Evolutionary conservation across 2,329 filamentous ascomycete species (phyloP), one percentile per base, ranked within the genome.

Genomic region (Penicillium polonicum): DNA sequence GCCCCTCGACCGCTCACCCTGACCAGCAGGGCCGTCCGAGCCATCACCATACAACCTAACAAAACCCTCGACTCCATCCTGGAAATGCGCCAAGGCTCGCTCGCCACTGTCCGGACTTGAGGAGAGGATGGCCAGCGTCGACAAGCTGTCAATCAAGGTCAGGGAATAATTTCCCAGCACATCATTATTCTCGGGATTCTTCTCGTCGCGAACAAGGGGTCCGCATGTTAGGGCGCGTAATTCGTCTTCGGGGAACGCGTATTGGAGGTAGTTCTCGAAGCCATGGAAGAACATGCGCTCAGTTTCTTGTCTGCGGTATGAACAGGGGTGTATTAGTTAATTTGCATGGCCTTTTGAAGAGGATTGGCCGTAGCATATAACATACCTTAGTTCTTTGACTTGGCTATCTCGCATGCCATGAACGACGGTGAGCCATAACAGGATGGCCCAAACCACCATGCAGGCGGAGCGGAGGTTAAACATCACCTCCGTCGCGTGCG

Each of bases 221-320:
- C 80, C 80, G 76, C 94, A 99, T 27, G 91, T 87, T 21, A 99
- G 79, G 9, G 94, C 94, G 45, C 91, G 89, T 57, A 99, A 80
- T 85, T 93, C 94, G 71, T 99, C 94, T 75, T 97, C 94, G 13
- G 94, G 94, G 70, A 97, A 99, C 57, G 92, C 94, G 75, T 96
- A 83, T 64, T 85, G 78, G 87, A 97, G 94, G 79, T 99, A 99
- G 75, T 93, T 96, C 77, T 92, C 87, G 79, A 88, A 97, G 59
- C 94, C 94, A 80, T 99, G 94, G 75, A 96, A 96, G 80, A 97
- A 97, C 83, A 97, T 91, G 66, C 90, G 74, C 63, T 80, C 78
- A 52, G 78, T 78, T 66, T 80, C 78, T 66, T 74, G 75, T 63
- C 78, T 76, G 38, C 15, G 9, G 41, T 23, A 31, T 31, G 19